Conservation (phyloP, 176 grass and related monocot genomes). For the sorghum (Sorghum bicolor) region DNA sequence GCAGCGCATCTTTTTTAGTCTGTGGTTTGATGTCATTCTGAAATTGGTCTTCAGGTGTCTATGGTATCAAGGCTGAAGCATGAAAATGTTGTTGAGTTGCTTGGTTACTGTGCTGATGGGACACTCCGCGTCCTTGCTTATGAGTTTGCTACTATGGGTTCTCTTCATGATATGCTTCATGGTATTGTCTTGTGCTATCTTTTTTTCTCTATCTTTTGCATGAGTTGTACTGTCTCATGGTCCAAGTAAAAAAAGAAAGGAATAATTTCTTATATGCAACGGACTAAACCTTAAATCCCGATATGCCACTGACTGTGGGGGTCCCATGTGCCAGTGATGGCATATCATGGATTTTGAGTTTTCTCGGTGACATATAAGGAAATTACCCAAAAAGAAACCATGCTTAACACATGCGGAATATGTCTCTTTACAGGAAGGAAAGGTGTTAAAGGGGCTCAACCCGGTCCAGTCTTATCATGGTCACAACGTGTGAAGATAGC, state of each 20-base stretch:
- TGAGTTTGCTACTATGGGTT: slow-evolving; percentile 81
- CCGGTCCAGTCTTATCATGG: slow-evolving; percentile 75
- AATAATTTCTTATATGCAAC: no score
- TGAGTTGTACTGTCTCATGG: neutral
- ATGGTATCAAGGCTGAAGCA: slow-evolving; percentile 78
- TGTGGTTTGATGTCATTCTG: neutral
- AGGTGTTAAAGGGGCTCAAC: slow-evolving; percentile 86
- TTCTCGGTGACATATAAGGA: no score
- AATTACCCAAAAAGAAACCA: neutral
- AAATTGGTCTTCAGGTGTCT: slow-evolving; percentile 46
- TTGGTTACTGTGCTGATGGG: slow-evolving; percentile 77
- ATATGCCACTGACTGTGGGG: no score
- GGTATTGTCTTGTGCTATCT: slow-evolving; percentile 46
- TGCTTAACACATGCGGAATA: slow-evolving; percentile 5
- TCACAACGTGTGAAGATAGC: slow-evolving; percentile 74
- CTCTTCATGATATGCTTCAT: slow-evolving; percentile 88
- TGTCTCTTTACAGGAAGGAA: slow-evolving; percentile 53
- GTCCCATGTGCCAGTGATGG: no score
- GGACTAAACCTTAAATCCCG: no score
- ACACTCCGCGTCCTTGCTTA: slow-evolving; percentile 61
- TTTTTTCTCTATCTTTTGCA: neutral
- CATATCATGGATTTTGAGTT: no score
- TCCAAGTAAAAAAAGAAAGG: neutral
- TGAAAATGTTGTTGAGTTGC: slow-evolving; percentile 81
- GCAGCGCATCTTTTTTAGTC: neutral